Evolutionary conservation across 2,329 filamentous ascomycete genomes (phyloP).

Genomic region (Blumeriella jaapii): DNA sequence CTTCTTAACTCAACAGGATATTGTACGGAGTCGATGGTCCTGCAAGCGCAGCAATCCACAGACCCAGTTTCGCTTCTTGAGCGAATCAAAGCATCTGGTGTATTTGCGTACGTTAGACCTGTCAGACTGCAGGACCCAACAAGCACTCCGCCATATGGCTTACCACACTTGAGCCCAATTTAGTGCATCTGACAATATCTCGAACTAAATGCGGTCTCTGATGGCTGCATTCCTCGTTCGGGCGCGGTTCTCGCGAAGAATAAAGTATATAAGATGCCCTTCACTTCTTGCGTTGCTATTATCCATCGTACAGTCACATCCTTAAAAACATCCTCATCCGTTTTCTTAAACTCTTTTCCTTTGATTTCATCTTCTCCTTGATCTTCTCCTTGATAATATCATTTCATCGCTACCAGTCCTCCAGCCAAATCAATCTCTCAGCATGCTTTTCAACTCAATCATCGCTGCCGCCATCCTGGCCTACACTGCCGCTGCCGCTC

Average conservation of each 20-base stretch:
- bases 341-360: slow-evolving; percentile 15
- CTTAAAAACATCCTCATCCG: slow-evolving; percentile 11
- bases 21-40: too few species aligned
- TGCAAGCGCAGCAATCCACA: too few species aligned
- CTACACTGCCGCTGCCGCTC: slow-evolving; percentile 27
- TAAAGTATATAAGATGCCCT: slow-evolving; percentile 6
- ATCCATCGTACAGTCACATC: slow-evolving; percentile 15
- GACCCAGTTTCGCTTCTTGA: too few species aligned
- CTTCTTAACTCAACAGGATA: too few species aligned
- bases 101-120: too few species aligned
- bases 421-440: slow-evolving; percentile 13
- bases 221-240: not conserved
- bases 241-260: not conserved
- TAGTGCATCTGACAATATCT: slow-evolving; percentile 4
- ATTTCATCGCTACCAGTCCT: slow-evolving; percentile 5
- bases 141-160: too few species aligned
- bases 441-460: slow-evolving; percentile 29
- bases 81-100: too few species aligned
- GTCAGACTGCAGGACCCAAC: too few species aligned
- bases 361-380: slow-evolving; percentile 8
- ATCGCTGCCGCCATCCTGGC: slow-evolving; percentile 31
- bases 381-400: slow-evolving; percentile 7
- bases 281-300: slow-evolving; percentile 4
- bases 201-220: slow-evolving; percentile 3
- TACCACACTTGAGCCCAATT: too few species aligned